Percentiles rank a stretch among this genome's conserved stretches.
phyloP scores from a whole-genome alignment of 23 red algal genomes.

The Cyanidiococcus yangmingshanensis region DNA sequence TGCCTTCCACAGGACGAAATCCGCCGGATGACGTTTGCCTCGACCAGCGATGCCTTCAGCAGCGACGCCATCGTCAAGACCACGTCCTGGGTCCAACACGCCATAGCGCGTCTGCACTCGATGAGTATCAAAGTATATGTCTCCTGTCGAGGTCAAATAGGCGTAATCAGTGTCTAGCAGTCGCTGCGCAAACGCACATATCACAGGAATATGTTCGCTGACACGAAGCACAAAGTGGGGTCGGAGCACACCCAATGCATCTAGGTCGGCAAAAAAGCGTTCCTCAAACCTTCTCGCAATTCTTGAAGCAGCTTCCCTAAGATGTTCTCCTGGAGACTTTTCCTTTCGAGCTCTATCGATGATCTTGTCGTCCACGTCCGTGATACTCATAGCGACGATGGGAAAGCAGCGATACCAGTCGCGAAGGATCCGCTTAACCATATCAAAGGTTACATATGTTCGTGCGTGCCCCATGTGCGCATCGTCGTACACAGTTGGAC shows the following conservation, averaged over 20 bases:
- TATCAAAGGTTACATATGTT: conserved; percentile 87
- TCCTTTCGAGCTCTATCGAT: conserved; percentile 54
- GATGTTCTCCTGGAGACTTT: neutral
- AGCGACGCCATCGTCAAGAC: neutral
- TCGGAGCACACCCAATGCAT: conserved; percentile 42
- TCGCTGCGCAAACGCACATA: conserved; percentile 38
- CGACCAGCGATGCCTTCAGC: conserved; percentile 13
- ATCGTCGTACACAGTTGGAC: conserved; percentile 93
- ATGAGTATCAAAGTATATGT: conserved; percentile 80
- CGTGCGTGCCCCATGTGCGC: conserved; percentile 91
- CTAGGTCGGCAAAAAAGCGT: conserved; percentile 72
- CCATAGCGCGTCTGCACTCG: conserved; percentile 3
- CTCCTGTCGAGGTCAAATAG: conserved; percentile 41
- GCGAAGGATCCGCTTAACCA: conserved; percentile 58
- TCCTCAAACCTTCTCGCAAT: conserved; percentile 49
- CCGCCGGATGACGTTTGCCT: conserved; percentile 55
- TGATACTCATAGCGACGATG: conserved; percentile 76
- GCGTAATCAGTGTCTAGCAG: conserved; percentile 56
- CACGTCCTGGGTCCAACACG: neutral
- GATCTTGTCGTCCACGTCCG: conserved; percentile 98
- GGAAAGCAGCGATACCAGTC: conserved; percentile 64
- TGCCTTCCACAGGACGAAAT: conserved; percentile 94
- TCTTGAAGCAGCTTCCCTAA: conserved; percentile 27
- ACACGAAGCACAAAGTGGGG: conserved; percentile 61
- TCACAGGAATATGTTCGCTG: conserved; percentile 79